These are phyloP conservation scores for Aspergillus chevalieri DNA, from an alignment of 2,329 filamentous ascomycete species.

Conservation along the genomic window DNA sequence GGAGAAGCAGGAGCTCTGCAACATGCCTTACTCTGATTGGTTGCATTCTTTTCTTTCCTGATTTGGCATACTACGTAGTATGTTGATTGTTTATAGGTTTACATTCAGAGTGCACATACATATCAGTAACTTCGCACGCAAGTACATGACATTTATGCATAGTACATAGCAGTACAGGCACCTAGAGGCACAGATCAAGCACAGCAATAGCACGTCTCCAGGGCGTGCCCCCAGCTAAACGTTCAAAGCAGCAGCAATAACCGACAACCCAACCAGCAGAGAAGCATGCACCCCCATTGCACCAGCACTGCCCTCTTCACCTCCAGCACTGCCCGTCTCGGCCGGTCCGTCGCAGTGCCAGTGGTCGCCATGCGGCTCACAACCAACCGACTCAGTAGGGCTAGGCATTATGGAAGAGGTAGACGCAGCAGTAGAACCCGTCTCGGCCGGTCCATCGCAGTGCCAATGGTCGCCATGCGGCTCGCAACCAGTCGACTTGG, in stretches of 20 bases:
- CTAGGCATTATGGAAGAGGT: constrained; percentile 9
- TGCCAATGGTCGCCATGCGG: constrained; percentile 20
- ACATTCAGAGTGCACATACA: no score
- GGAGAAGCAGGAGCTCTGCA: no score
- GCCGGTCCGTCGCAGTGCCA: constrained; percentile 17
- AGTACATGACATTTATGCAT: no score
- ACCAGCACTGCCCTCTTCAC: constrained; percentile 6
- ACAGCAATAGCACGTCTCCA: no score
- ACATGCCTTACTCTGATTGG: no score
- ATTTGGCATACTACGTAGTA: no score
- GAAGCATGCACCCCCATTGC: constrained; percentile 4
- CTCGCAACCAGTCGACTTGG: constrained; percentile 15
- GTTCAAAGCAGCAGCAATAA: constrained; percentile 8
- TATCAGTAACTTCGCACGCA: no score
- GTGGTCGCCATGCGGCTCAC: constrained; percentile 18
- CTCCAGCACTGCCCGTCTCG: neutral
- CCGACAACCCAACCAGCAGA: constrained; percentile 7
- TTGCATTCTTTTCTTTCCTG: no score
- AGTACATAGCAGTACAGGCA: no score
- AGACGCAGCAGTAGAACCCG: neutral
- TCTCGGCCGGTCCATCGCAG: constrained; percentile 11
- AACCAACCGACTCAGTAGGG: constrained; percentile 17
- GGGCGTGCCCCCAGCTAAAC: neutral
- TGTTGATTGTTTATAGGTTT: no score
- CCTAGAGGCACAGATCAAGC: no score